Evolutionary conservation across 768 basidiomycete genomes (phyloP), one percentile per base, ranked within the genome.

Genomic region (Ramaria sp.): DNA sequence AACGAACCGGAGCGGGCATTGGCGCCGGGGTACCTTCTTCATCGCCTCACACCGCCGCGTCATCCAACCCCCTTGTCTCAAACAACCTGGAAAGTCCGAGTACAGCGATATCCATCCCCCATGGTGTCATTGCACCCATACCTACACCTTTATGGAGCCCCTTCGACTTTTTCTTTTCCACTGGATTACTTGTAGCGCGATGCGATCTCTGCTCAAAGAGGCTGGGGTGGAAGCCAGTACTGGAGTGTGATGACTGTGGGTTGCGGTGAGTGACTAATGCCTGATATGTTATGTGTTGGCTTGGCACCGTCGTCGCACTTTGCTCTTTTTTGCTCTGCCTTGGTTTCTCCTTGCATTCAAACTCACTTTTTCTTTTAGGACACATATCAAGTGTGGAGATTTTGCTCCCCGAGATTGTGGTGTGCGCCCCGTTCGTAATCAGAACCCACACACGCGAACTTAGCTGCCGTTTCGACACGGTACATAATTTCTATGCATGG

Each of bases 221-320:
- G 48, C 73, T 95, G 39, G 91, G 91, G 12, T 85, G 87, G 84
- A 93, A 91, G 67, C 83, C 90, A 20, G 78, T 86, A 33, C 71
- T 94, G 19, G 82, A 88, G 64, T 95, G 91, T 66, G 91, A 94
- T 68, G 91, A 94, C 69, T 94, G 92, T 69, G 84, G 86, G 27
- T 69, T 89, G 63, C 78, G 82, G 82, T 86, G 57, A 54, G 78
- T 67, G 27, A 10, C 20, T 17, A 41, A 5, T 20, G 7, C 49
- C 34, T 41, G 33, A 5, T 34, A 37, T n/a, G 54, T 52, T 52
- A 45, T 51, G 42, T n/a, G 27, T 51, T 45, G 41, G 27, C 54
- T 62, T 45, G 51, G 6, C 53, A 12, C n/a, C n/a, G n/a, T n/a
- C n/a, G n/a, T n/a, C n/a, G n/a, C n/a, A n/a, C 60, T 57, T 5